Percentiles rank a stretch among this genome's conserved stretches.
Conservation (phyloP, 1,284 basidiomycete species). For the Polyporus tsugae region DNA sequence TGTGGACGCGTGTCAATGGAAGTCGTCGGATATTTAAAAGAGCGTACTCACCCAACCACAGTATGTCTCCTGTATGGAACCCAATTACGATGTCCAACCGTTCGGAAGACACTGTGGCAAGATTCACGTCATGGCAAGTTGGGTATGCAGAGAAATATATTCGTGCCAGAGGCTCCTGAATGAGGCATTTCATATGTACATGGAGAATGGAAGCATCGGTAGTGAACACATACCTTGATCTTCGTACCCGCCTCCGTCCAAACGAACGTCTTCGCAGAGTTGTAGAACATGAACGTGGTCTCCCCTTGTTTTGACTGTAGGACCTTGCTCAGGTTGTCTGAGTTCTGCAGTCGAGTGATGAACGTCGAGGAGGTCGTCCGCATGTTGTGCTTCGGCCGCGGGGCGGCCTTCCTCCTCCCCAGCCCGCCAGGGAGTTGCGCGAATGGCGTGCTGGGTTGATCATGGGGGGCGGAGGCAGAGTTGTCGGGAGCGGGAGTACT, state of each 20-base stretch:
- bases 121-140: conserved; percentile 91
- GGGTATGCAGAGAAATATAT: conserved; percentile 89
- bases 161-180: conserved; percentile 84
- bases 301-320: conserved; percentile 86
- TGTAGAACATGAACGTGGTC: conserved; percentile 85
- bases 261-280: conserved; percentile 79
- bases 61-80: conserved; percentile 90
- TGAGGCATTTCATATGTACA: conserved; percentile 7
- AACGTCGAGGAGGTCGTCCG: conserved; percentile 90
- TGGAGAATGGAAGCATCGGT: neutral
- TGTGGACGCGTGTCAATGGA: conserved; percentile 38
- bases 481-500: conserved; percentile 43
- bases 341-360: conserved; percentile 83
- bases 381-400: conserved; percentile 88
- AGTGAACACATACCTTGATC: conserved; percentile 66
- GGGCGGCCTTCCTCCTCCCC: conserved; percentile 68
- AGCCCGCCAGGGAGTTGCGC: conserved; percentile 48
- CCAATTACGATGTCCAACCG: conserved; percentile 92
- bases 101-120: conserved; percentile 77
- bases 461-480: conserved; percentile 45
- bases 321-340: conserved; percentile 78
- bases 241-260: conserved; percentile 86
- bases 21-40: conserved; percentile 1
- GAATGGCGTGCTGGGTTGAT: conserved; percentile 50
- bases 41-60: conserved; percentile 81